phyloP scores from a whole-genome alignment of 2,329 filamentous ascomycete genomes.

The Apiospora arundinis region DNA sequence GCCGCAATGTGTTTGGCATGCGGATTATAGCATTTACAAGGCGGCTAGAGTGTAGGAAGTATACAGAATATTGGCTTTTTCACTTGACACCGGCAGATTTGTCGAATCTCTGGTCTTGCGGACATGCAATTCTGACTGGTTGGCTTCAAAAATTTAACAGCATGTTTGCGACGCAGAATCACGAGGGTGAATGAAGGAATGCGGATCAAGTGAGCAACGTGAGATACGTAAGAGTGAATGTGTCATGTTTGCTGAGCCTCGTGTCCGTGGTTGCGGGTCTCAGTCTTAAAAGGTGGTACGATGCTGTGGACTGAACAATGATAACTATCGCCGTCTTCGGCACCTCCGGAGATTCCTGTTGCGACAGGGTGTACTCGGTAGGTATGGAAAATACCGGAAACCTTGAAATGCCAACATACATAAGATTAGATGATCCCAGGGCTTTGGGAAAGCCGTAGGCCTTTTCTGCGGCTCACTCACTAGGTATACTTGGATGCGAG shows the following conservation, averaged over 20 bases:
- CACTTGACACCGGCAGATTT: neutral
- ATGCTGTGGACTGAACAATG: neutral
- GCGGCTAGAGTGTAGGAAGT: slow-evolving; percentile 16
- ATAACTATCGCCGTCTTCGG: neutral
- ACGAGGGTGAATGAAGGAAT: neutral
- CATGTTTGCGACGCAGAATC: too few relatives aligned
- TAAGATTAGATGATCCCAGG: neutral
- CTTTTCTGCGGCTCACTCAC: neutral
- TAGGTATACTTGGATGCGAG: neutral
- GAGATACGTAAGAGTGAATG: neutral
- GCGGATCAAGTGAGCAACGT: neutral
- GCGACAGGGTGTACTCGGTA: neutral
- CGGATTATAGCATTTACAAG: slow-evolving; percentile 21
- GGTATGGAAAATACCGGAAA: neutral
- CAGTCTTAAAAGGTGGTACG: slow-evolving; percentile 4
- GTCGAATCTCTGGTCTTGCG: neutral
- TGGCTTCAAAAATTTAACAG: neutral
- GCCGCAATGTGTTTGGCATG: slow-evolving; percentile 17
- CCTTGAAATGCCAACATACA: neutral
- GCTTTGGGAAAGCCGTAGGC: neutral
- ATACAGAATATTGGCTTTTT: slow-evolving; percentile 6
- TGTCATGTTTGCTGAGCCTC: neutral
- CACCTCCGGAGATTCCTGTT: neutral
- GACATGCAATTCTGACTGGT: neutral
- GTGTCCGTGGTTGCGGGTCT: neutral